Conservation (phyloP, 371 early-diverging fungal species). For the Mortierella sp. region DNA sequence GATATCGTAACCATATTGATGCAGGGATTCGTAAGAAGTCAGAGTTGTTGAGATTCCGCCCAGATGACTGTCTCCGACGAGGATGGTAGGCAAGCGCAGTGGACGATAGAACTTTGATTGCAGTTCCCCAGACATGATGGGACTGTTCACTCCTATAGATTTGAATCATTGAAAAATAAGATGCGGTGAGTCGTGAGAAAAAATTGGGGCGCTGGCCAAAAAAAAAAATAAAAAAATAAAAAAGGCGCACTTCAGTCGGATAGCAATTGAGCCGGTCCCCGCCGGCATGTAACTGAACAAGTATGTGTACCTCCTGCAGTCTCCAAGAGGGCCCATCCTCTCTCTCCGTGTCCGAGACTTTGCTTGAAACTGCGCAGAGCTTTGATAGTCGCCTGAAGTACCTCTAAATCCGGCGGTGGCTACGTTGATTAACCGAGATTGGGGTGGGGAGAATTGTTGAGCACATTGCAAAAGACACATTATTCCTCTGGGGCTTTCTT, state of each 20-base stretch:
- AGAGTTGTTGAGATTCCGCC: conserved; percentile 88
- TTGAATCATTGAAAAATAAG: too few relatives aligned
- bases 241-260: too few relatives aligned
- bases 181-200: too few relatives aligned
- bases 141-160: conserved; percentile 75
- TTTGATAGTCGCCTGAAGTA: conserved; percentile 60
- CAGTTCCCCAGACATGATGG: conserved; percentile 80
- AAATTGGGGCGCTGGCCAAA: too few relatives aligned
- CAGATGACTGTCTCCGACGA: conserved; percentile 80
- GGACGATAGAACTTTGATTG: conserved; percentile 83
- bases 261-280: too few relatives aligned
- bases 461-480: too few relatives aligned
- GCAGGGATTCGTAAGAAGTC: conserved; percentile 78
- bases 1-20: conserved; percentile 79
- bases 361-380: conserved; percentile 52
- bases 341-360: conserved; percentile 46
- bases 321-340: conserved; percentile 68
- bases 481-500: too few relatives aligned
- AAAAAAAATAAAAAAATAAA: too few relatives aligned
- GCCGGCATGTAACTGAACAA: too few relatives aligned
- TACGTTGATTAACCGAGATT: neutral
- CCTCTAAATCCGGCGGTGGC: conserved; percentile 49
- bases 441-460: neutral
- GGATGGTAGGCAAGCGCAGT: conserved; percentile 75
- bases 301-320: conserved; percentile 71